phyloP scores from a whole-genome alignment of 768 basidiomycete genomes.

The Steccherinum ochraceum region DNA sequence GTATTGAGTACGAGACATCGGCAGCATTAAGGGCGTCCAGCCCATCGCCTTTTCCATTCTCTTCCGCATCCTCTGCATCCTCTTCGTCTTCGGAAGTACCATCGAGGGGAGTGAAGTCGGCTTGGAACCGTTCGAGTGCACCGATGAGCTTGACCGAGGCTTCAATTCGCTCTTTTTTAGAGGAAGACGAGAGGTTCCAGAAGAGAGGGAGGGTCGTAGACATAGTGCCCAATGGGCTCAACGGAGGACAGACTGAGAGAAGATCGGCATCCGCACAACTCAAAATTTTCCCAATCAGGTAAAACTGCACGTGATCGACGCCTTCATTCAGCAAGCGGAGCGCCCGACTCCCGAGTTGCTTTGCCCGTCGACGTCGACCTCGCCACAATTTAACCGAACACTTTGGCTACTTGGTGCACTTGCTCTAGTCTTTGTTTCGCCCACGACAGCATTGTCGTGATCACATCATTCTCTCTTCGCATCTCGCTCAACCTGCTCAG shows the following conservation, averaged over 20 bases:
- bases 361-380: too few relatives aligned
- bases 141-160: conserved; percentile 81
- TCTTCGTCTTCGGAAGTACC: conserved; percentile 26
- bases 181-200: conserved; percentile 85
- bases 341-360: too few relatives aligned
- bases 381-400: too few relatives aligned
- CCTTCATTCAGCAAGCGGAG: too few relatives aligned
- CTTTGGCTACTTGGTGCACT: too few relatives aligned
- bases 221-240: conserved; percentile 42
- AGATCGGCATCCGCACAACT: too few relatives aligned
- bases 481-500: too few relatives aligned
- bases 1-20: conserved; percentile 90
- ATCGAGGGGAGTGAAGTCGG: conserved; percentile 46
- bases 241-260: too few relatives aligned
- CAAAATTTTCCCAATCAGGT: neutral
- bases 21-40: conserved; percentile 72
- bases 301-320: too few relatives aligned
- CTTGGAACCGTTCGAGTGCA: conserved; percentile 82
- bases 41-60: conserved; percentile 38
- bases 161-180: conserved; percentile 73
- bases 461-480: too few relatives aligned
- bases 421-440: too few relatives aligned
- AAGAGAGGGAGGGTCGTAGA: conserved; percentile 88
- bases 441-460: too few relatives aligned
- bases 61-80: conserved; percentile 30